phyloP scores from a whole-genome alignment of 2,329 filamentous ascomycete genomes.

The Claviceps monticola region DNA sequence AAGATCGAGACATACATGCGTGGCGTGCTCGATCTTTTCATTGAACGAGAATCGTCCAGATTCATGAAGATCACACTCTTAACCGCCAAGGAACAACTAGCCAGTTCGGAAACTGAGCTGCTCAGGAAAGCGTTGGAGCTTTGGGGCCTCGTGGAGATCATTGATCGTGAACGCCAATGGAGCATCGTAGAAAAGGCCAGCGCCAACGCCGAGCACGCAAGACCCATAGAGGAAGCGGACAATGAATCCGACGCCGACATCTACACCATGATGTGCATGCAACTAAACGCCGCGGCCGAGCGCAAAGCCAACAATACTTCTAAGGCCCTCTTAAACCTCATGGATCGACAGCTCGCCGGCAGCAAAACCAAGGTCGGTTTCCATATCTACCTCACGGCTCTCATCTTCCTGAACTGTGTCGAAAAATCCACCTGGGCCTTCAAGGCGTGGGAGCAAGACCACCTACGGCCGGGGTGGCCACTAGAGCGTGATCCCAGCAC shows the following conservation, averaged over 20 bases:
- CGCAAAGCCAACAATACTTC: slow-evolving; percentile 47
- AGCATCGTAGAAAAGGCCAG: slow-evolving; percentile 36
- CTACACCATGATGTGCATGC: slow-evolving; percentile 48
- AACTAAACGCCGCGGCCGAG: slow-evolving; percentile 51
- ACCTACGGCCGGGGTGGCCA: slow-evolving; percentile 46
- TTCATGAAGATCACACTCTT: slow-evolving; percentile 46
- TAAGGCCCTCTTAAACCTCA: slow-evolving; percentile 41
- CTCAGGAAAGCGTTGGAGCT: slow-evolving; percentile 46
- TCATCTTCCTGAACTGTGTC: slow-evolving; percentile 51
- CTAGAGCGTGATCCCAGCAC: slow-evolving; percentile 40
- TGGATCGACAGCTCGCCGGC: slow-evolving; percentile 48
- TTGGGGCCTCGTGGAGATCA: slow-evolving; percentile 51
- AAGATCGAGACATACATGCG: slow-evolving; percentile 49
- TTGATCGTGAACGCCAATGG: slow-evolving; percentile 51
- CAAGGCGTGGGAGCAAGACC: slow-evolving; percentile 52
- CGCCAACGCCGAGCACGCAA: slow-evolving; percentile 24
- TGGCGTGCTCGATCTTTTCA: slow-evolving; percentile 41
- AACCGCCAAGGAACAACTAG: slow-evolving; percentile 31
- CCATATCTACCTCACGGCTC: slow-evolving; percentile 45
- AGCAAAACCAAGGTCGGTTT: slow-evolving; percentile 46
- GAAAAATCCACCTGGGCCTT: slow-evolving; percentile 58
- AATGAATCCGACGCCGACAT: slow-evolving; percentile 38
- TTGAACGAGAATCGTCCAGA: slow-evolving; percentile 43
- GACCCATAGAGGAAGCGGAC: slow-evolving; percentile 34
- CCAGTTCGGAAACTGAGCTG: slow-evolving; percentile 37